These are phyloP conservation scores for Acorus gramineus DNA, from an alignment of 106 monocot genomes.

Conservation along the genomic window DNA sequence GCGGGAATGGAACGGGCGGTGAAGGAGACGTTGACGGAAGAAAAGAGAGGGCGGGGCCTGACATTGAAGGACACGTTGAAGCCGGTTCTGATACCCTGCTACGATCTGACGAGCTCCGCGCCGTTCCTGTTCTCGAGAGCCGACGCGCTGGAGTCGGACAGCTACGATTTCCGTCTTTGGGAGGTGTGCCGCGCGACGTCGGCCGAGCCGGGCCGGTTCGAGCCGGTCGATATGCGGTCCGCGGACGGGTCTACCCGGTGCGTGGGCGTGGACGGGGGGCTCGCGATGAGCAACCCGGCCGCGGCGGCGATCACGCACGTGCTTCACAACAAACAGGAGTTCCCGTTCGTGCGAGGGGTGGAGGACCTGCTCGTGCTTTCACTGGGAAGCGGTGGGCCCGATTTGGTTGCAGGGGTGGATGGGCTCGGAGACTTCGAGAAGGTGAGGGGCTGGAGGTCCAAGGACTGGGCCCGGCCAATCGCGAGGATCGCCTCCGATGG, in stretches of 20 bases:
- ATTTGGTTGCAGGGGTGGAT: not conserved
- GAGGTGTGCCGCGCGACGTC: constrained; percentile 41
- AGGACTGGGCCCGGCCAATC: constrained; percentile 43
- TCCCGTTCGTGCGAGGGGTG: constrained; percentile 63
- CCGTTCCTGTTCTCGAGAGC: constrained; percentile 63
- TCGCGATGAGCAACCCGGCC: constrained; percentile 59
- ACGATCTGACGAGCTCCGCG: constrained; percentile 43
- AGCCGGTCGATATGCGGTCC: constrained; percentile 33
- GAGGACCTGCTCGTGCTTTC: constrained; percentile 78
- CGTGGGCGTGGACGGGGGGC: constrained; percentile 48
- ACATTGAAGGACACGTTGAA: constrained; percentile 38
- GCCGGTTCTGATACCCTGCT: constrained; percentile 57
- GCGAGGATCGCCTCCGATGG: constrained; percentile 38
- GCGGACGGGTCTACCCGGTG: constrained; percentile 36
- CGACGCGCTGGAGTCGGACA: constrained; percentile 34
- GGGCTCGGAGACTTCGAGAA: constrained; percentile 8
- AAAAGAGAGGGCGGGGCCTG: not conserved
- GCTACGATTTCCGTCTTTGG: constrained; percentile 47
- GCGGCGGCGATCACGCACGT: constrained; percentile 69
- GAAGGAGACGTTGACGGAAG: constrained; percentile 31
- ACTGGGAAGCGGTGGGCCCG: constrained; percentile 25
- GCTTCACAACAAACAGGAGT: constrained; percentile 73
- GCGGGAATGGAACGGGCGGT: constrained; percentile 21
- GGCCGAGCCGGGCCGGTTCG: constrained; percentile 33
- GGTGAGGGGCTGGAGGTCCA: constrained; percentile 20